phyloP scores from a whole-genome alignment of 306 rosid genomes.

The Morella rubra region DNA sequence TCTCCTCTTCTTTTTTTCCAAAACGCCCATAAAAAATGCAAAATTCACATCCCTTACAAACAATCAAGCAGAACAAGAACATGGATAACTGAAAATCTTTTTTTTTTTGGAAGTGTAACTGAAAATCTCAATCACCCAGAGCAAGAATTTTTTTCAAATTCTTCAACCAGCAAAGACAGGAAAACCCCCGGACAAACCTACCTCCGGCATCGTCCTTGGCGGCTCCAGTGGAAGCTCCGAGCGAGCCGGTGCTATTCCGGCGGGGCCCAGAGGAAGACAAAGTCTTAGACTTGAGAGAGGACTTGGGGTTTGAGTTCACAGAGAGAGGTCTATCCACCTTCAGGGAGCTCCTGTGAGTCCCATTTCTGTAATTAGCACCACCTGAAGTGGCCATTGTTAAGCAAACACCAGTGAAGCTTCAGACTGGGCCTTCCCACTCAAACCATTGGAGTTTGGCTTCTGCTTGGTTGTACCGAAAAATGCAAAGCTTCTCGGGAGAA shows the following conservation, averaged over 20 bases:
- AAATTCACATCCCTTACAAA: constrained; percentile 4
- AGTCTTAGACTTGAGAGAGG: constrained; percentile 60
- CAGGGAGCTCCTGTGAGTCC: constrained; percentile 52
- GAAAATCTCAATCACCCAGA: constrained; percentile 27
- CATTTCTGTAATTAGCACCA: constrained; percentile 51
- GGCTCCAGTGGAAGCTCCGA: constrained; percentile 30
- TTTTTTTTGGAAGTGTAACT: background rate
- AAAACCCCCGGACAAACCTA: constrained; percentile 30
- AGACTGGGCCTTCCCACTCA: constrained; percentile 22
- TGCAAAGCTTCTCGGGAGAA: background rate
- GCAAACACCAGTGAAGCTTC: background rate
- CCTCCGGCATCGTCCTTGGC: constrained; percentile 70
- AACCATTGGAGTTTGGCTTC: constrained; percentile 26
- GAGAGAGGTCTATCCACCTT: constrained; percentile 56
- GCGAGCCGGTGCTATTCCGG: constrained; percentile 68
- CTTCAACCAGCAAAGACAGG: constrained; percentile 4
- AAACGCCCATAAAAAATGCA: background rate
- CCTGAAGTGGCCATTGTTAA: constrained; percentile 68
- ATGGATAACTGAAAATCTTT: constrained; percentile 4
- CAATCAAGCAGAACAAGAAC: background rate
- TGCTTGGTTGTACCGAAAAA: background rate
- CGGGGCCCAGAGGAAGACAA: constrained; percentile 58
- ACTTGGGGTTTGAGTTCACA: constrained; percentile 50
- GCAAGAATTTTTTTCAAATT: background rate
- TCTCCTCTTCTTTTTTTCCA: background rate